Evolutionary conservation across 805 yeast genomes (phyloP).

Genomic region (Alloascoidea hylecoeti): DNA sequence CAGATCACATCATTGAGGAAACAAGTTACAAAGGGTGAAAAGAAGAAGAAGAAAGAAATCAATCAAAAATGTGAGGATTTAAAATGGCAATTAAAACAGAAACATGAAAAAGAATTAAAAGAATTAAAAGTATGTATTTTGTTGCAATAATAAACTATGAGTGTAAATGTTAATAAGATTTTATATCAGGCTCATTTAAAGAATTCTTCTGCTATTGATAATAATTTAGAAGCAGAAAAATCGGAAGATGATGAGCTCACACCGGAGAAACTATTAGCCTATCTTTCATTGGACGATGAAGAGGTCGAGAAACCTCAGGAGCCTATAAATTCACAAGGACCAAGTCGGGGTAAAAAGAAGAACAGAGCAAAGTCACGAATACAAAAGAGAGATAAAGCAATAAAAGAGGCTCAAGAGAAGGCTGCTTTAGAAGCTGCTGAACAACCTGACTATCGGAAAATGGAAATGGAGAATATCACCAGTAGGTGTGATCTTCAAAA

Average conservation of each 20-base stretch:
- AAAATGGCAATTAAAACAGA: constrained; percentile 37
- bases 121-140: constrained; percentile 6
- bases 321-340: constrained; percentile 5
- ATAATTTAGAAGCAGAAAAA: too few species aligned
- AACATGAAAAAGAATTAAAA: constrained; percentile 40
- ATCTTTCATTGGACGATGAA: constrained; percentile 28
- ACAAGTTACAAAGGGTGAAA: constrained; percentile 60
- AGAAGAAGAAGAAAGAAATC: constrained; percentile 47
- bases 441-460: constrained; percentile 52
- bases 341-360: constrained; percentile 25
- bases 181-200: neutral
- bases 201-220: constrained; percentile 1
- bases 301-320: constrained; percentile 10
- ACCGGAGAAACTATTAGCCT: constrained; percentile 56
- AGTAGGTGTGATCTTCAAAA: constrained; percentile 32
- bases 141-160: constrained; percentile 3
- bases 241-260: constrained; percentile 27
- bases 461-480: constrained; percentile 57
- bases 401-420: constrained; percentile 43
- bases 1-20: constrained; percentile 65
- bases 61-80: constrained; percentile 41
- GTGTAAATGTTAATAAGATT: neutral
- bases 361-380: constrained; percentile 79
- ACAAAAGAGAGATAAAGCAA: constrained; percentile 62
- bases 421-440: constrained; percentile 58